These are phyloP conservation scores for Capsicum chinense DNA, from an alignment of 257 asterid species.

Conservation along the genomic window DNA sequence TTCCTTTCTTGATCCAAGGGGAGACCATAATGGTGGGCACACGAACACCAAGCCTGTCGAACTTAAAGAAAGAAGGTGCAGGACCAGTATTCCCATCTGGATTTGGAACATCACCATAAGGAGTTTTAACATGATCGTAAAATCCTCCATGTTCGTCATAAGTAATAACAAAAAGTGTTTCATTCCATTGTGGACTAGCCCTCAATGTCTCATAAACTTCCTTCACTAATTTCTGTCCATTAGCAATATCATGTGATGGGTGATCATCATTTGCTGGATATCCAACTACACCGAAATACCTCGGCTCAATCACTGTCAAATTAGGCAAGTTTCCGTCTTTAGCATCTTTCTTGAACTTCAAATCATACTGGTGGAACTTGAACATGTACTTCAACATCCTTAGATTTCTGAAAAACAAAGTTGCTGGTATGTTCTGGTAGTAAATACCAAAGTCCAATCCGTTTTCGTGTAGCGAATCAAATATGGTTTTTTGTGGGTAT, in stretches of 20 bases:
- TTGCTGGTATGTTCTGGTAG: constrained; percentile 66
- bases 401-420: constrained; percentile 64
- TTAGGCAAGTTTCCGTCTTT: constrained; percentile 66
- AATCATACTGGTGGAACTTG: constrained; percentile 59
- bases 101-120: constrained; percentile 64
- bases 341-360: constrained; percentile 71
- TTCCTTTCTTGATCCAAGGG: constrained; percentile 93
- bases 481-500: constrained; percentile 71
- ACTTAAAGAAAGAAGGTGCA: constrained; percentile 71
- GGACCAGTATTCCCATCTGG: constrained; percentile 90
- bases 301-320: constrained; percentile 75
- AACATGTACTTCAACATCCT: constrained; percentile 74
- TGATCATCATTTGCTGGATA: constrained; percentile 79
- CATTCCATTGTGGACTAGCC: constrained; percentile 77
- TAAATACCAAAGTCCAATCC: constrained; percentile 67
- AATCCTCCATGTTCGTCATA: constrained; percentile 92
- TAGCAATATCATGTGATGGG: constrained; percentile 82
- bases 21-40: constrained; percentile 90
- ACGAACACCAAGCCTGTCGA: constrained; percentile 92
- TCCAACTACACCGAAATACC: constrained; percentile 70
- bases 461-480: constrained; percentile 64
- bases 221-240: constrained; percentile 77
- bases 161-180: constrained; percentile 64
- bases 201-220: constrained; percentile 80
- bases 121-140: constrained; percentile 79